These are phyloP conservation scores for Aspergillus sp. DNA, from an alignment of 2,329 filamentous ascomycete genomes.

Conservation along the genomic window DNA sequence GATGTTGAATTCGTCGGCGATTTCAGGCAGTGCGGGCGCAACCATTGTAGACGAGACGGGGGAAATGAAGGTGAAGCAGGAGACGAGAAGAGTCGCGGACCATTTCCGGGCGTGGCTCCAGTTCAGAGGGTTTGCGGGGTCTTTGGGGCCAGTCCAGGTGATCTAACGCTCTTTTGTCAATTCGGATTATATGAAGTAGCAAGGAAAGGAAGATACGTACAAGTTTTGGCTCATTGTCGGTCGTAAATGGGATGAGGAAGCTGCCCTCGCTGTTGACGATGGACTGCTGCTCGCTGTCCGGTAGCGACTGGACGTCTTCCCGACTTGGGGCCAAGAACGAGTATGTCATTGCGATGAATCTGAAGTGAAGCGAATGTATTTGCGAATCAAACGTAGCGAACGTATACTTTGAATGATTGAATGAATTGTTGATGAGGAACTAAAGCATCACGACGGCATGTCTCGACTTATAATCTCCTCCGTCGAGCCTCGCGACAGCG, in stretches of 20 bases:
- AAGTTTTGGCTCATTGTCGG: background rate
- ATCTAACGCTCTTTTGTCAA: conserved; percentile 1
- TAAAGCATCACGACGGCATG: background rate
- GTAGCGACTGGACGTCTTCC: background rate
- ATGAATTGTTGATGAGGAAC: background rate
- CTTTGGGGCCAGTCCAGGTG: conserved; percentile 44
- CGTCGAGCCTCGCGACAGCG: background rate
- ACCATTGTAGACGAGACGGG: conserved; percentile 67
- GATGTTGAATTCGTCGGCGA: conserved; percentile 59
- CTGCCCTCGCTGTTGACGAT: background rate
- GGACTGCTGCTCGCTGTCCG: background rate
- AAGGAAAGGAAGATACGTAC: background rate
- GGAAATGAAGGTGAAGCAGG: conserved; percentile 64
- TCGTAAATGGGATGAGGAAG: background rate
- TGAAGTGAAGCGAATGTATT: background rate
- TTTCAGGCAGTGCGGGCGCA: conserved; percentile 55
- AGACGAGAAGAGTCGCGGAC: conserved; percentile 58
- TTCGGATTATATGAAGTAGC: too few species aligned
- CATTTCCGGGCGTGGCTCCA: conserved; percentile 63
- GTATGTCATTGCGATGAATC: background rate
- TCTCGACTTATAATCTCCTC: background rate
- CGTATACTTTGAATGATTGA: background rate
- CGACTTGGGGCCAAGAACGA: background rate
- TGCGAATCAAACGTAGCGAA: background rate
- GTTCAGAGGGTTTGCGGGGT: conserved; percentile 54